Percentiles rank a stretch among this genome's conserved stretches.
Evolutionary conservation across 495 filamentous ascomycete species (phyloP).

Genomic region (Achaetomiella virescens): DNA sequence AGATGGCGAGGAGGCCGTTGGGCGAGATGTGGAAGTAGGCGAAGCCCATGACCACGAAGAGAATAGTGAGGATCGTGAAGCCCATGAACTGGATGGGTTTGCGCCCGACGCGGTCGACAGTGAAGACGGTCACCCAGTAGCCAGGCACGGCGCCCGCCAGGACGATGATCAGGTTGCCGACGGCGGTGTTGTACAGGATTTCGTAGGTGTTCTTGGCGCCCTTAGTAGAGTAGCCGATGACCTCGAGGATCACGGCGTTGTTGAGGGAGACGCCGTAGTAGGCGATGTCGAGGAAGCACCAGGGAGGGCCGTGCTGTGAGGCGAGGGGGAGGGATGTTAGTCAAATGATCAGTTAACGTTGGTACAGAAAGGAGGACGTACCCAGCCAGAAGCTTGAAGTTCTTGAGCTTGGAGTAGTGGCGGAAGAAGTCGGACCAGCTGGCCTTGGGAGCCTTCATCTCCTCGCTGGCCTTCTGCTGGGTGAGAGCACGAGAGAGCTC

Average conservation of each 20-base stretch:
- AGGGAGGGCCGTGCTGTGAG: constrained; percentile 58
- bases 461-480: constrained; percentile 37
- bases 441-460: constrained; percentile 56
- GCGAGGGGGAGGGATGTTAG: constrained; percentile 3
- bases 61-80: constrained; percentile 64
- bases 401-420: constrained; percentile 60
- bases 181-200: constrained; percentile 60
- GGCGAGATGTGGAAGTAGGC: constrained; percentile 50
- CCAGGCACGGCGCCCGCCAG: constrained; percentile 71
- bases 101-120: constrained; percentile 66
- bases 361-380: background rate
- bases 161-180: constrained; percentile 69
- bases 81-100: constrained; percentile 74
- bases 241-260: constrained; percentile 59
- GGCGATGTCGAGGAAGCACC: constrained; percentile 59
- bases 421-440: constrained; percentile 57
- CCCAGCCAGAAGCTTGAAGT: constrained; percentile 61
- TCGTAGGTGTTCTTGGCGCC: constrained; percentile 54
- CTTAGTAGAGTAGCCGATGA: constrained; percentile 59
- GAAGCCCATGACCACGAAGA: constrained; percentile 69
- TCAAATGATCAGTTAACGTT: background rate
- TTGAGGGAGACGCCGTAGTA: constrained; percentile 75
- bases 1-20: constrained; percentile 60
- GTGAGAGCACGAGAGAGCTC: constrained; percentile 50
- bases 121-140: constrained; percentile 68